phyloP scores from a whole-genome alignment of 257 asterid species.

The Ilex asprella region DNA sequence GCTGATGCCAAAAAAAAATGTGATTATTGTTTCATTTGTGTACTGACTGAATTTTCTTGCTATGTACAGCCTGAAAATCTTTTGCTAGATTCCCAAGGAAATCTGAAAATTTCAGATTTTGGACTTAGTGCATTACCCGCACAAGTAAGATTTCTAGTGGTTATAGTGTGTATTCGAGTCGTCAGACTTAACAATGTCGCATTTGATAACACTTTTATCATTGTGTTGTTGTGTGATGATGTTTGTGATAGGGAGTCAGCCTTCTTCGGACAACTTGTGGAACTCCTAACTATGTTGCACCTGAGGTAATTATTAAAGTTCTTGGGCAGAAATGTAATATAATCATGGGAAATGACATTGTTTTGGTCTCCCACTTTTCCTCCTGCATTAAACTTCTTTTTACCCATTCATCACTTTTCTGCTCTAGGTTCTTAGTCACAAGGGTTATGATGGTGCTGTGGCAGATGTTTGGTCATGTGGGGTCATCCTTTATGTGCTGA shows the following conservation, averaged over 20 bases:
- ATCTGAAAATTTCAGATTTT: constrained; percentile 91
- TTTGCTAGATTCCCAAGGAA: constrained; percentile 86
- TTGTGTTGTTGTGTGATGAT: background rate
- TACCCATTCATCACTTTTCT: background rate
- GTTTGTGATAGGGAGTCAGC: constrained; percentile 59
- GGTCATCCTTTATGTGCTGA: constrained; percentile 88
- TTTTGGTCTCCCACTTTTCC: background rate
- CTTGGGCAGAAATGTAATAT: constrained; percentile 5
- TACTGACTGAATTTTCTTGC: constrained; percentile 17
- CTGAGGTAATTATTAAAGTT: constrained; percentile 56
- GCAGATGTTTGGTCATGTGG: constrained; percentile 99
- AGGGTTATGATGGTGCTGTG: constrained; percentile 91
- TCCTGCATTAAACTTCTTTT: constrained; percentile 3
- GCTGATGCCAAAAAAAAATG: constrained; percentile 1
- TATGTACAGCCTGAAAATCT: constrained; percentile 90
- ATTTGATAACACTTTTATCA: no score
- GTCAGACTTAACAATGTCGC: no score
- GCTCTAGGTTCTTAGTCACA: constrained; percentile 83
- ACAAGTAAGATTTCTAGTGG: constrained; percentile 41
- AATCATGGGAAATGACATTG: constrained; percentile 5
- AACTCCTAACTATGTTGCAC: constrained; percentile 98
- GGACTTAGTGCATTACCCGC: constrained; percentile 95
- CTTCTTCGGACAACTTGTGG: constrained; percentile 96
- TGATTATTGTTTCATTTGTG: constrained; percentile 7
- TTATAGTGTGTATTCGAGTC: background rate